These are phyloP conservation scores for Arachis stenosperma DNA, from an alignment of 306 rosid species.

Conservation along the genomic window DNA sequence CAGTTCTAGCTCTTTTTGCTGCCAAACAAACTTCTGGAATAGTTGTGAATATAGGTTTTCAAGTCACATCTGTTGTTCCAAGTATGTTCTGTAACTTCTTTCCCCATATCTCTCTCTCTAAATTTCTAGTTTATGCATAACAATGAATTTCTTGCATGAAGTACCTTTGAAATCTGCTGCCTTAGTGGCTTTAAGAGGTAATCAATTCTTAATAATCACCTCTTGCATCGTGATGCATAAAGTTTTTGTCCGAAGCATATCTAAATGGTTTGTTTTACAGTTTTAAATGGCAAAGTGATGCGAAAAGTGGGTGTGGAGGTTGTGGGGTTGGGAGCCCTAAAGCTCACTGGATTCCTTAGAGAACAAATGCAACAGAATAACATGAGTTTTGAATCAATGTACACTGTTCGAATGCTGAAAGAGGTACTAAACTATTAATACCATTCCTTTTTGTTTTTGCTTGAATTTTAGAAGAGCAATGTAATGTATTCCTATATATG, in stretches of 20 bases:
- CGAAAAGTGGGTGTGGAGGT: constrained; percentile 87
- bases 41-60: constrained; percentile 82
- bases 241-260: background rate
- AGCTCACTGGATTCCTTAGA: constrained; percentile 72
- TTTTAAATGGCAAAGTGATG: constrained; percentile 81
- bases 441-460: constrained; percentile 19
- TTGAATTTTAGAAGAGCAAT: too few species aligned
- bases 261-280: constrained; percentile 41
- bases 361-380: constrained; percentile 72
- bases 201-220: too few species aligned
- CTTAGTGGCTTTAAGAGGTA: too few species aligned
- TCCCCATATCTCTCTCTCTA: background rate
- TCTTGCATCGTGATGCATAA: too few species aligned
- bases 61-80: constrained; percentile 79
- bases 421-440: constrained; percentile 55
- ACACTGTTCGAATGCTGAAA: constrained; percentile 79
- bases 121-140: constrained; percentile 4
- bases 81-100: constrained; percentile 50
- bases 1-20: constrained; percentile 76
- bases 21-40: constrained; percentile 79
- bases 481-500: too few species aligned
- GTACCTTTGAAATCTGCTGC: too few species aligned
- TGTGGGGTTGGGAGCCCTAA: constrained; percentile 82
- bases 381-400: constrained; percentile 65
- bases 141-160: background rate